phyloP scores from a whole-genome alignment of 176 grass and related monocot genomes.

The Zea mays region Zm-B73-REFERENCE-NAM-5.0 NC_050097.1:234096001-234096500 shows the following conservation, averaged over 20 bases:
- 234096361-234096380: background rate
- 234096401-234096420: no score
- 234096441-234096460: no score
- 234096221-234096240: conserved; percentile 22
- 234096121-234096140: background rate
- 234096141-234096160: background rate
- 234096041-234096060: no score
- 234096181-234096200: conserved; percentile 78
- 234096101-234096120: background rate
- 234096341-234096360: background rate
- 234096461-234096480: no score
- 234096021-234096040: no score
- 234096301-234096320: background rate
- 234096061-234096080: no score
- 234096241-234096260: background rate
- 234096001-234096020: no score
- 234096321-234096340: background rate
- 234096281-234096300: background rate
- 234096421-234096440: background rate
- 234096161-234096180: conserved; percentile 65
- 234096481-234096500: no score
- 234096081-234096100: no score
- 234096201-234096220: conserved; percentile 89
- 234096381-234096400: background rate
- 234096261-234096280: background rate